Base-by-base conservation (phyloP, 371 early-diverging fungal genomes). In the Mortierella polycephala region DNA sequence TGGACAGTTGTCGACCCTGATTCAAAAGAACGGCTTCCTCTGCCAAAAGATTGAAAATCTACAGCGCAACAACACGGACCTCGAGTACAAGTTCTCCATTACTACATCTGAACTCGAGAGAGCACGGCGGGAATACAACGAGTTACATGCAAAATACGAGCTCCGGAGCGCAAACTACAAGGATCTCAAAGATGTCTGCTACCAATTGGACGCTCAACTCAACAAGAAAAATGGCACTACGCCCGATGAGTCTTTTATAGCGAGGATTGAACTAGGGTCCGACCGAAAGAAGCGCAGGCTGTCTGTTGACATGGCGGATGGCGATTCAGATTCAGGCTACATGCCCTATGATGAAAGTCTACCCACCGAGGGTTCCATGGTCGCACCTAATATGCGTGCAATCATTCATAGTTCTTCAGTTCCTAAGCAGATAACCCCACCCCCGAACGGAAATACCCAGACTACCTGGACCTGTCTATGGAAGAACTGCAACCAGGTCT, bases 381-480 rank as follows among this genome's bases (percentile, higher is more conserved):
- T 64, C 0, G 53, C 62, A 1, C 44, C 66, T 12, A 49, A 50
- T 8, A 39, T 52, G 10, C 60, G 63, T n/a, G 7, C 59, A 12
- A 2, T 30, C n/a, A 46, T 41, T n/a, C 60, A 47, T 21, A n/a
- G 39, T 10, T 18, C 47, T 3, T 12, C 54, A 4, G n/a, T 41
- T 11, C 69, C 52, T 40, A 57, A 59, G 46, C 63, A 12, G 16
- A 10, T n/a, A 7, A 52, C 77, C 0, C 64, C 72, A 16, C 56
- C 72, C 12, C 2, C 64, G 8, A 21, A 8, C 39, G 57, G 56
- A 2, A 14, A 63, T 0, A 54, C 74, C 10, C 80, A 79, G 57
- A 73, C 74, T 55, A 79, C 73, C n/a, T 79, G 80, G 80, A 79
- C 80, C 1, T 79, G 80, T 57, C 67, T 79, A 7, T 79, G 80